A percentile compares a stretch with the other conserved stretches of the same genome.
phyloP scores from a whole-genome alignment of 2,329 filamentous ascomycete genomes.

The Epichloe scottii region DNA sequence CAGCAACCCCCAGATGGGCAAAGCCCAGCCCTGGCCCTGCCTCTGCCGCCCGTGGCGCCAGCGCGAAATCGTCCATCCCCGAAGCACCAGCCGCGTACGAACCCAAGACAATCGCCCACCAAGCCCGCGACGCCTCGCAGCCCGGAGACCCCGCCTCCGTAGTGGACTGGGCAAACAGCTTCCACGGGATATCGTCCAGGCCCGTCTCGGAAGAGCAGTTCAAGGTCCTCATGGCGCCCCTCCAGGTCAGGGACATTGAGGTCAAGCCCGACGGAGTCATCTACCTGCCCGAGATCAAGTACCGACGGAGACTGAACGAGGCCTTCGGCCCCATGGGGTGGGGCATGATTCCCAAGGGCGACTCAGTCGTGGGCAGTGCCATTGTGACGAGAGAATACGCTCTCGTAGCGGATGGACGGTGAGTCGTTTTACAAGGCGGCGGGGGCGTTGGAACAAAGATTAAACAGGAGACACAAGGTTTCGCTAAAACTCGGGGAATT shows the following conservation, averaged over 20 bases:
- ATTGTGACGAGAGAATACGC: constrained; percentile 84
- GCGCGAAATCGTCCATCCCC: background rate
- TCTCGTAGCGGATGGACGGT: constrained; percentile 79
- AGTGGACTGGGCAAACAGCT: constrained; percentile 72
- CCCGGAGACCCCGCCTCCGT: constrained; percentile 2
- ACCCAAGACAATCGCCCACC: constrained; percentile 9
- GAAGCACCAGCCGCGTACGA: constrained; percentile 7
- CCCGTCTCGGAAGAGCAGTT: constrained; percentile 61
- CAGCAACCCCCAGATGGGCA: background rate
- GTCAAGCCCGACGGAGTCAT: constrained; percentile 96
- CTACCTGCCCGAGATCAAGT: constrained; percentile 97
- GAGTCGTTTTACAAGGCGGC: constrained; percentile 18
- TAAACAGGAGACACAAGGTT: too few species aligned
- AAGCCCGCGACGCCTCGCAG: constrained; percentile 2
- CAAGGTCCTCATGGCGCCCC: constrained; percentile 52
- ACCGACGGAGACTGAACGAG: constrained; percentile 75
- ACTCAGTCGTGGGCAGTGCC: constrained; percentile 73
- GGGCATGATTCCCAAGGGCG: constrained; percentile 81
- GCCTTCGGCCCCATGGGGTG: constrained; percentile 93
- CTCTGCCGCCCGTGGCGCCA: background rate
- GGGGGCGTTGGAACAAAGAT: too few species aligned
- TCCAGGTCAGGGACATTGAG: constrained; percentile 70
- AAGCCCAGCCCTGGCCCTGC: background rate
- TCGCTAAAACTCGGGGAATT: too few species aligned
- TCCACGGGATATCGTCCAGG: constrained; percentile 59